phyloP scores from a whole-genome alignment of 495 filamentous ascomycete genomes.

The Annulohypoxylon maeteangense region DNA sequence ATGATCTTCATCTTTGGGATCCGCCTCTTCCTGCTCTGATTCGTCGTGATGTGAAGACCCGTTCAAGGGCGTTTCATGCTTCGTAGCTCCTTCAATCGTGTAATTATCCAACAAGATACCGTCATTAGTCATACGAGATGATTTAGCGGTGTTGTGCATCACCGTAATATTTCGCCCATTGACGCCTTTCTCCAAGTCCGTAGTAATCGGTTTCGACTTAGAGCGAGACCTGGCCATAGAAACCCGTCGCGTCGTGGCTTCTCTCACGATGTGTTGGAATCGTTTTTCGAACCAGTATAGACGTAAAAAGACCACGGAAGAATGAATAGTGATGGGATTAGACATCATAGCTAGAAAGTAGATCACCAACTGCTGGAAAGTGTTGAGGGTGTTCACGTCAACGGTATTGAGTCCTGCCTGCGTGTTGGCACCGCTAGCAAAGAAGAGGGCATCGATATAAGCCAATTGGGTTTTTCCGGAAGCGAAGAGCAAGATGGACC shows the following conservation, averaged over 20 bases:
- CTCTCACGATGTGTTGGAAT: conserved; percentile 76
- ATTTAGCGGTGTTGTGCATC: conserved; percentile 63
- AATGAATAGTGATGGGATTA: conserved; percentile 92
- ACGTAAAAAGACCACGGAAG: conserved; percentile 87
- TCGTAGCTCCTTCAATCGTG: conserved; percentile 31
- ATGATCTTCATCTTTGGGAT: conserved; percentile 10
- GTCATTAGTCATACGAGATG: conserved; percentile 59
- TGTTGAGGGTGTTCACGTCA: conserved; percentile 76
- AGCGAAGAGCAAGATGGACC: conserved; percentile 80
- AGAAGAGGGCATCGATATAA: conserved; percentile 93
- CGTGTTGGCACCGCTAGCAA: conserved; percentile 80
- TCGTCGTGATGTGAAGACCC: conserved; percentile 44
- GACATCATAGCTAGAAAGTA: conserved; percentile 76
- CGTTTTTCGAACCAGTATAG: conserved; percentile 98
- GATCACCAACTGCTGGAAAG: conserved; percentile 82
- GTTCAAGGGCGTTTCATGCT: conserved; percentile 35
- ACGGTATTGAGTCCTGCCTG: conserved; percentile 94
- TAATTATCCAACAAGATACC: conserved; percentile 55
- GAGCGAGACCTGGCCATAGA: conserved; percentile 64
- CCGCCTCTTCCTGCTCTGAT: conserved; percentile 22
- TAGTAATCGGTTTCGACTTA: conserved; percentile 65
- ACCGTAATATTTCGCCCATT: conserved; percentile 78
- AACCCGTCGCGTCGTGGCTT: conserved; percentile 55
- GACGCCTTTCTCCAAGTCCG: conserved; percentile 72
- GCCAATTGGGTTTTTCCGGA: conserved; percentile 61